Conservation (phyloP, 345 rosid species). For the Cardiospermum halicacabum region DNA sequence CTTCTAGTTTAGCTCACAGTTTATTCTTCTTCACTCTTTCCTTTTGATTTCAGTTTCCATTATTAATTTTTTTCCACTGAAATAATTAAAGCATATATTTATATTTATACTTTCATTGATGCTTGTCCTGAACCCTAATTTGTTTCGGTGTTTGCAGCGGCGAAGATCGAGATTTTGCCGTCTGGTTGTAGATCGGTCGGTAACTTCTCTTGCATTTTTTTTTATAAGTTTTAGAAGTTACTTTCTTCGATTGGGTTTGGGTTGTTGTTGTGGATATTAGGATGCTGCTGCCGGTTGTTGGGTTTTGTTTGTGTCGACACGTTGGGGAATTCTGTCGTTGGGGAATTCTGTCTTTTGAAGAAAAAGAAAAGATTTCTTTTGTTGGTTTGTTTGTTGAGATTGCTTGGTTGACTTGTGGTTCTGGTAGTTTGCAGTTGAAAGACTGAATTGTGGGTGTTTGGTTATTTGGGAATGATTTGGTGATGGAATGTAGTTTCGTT, state of each 20-base stretch:
- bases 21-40: neutral
- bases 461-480: neutral
- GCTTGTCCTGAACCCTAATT: neutral
- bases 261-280: neutral
- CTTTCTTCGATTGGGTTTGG: neutral
- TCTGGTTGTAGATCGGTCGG: constrained; percentile 31
- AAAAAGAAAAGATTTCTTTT: neutral
- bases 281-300: neutral
- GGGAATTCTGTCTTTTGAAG: too few species aligned
- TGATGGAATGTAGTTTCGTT: neutral
- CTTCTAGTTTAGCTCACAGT: neutral
- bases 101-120: neutral
- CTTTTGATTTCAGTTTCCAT: neutral
- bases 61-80: neutral
- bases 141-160: neutral
- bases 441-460: neutral
- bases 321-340: neutral
- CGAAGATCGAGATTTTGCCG: constrained; percentile 18
- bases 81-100: neutral
- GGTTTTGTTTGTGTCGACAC: neutral
- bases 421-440: neutral
- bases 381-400: neutral
- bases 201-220: constrained; percentile 12
- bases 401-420: neutral
- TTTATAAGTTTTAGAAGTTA: neutral